Conservation (phyloP, 805 yeast species). For the Saccharomycopsis malanga region DNA sequence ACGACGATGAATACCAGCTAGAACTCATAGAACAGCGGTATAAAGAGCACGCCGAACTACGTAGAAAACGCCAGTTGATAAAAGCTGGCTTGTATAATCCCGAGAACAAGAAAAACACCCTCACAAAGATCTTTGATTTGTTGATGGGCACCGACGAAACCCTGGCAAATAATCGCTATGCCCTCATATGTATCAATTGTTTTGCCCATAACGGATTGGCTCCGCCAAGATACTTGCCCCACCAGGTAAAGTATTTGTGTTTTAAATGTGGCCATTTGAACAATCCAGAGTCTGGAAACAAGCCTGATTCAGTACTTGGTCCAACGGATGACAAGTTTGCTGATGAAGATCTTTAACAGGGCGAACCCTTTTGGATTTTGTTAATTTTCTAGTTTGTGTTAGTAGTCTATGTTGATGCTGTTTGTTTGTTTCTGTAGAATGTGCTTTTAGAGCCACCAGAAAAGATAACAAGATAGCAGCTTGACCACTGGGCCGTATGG, state of each 20-base stretch:
- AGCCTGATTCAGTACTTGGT: too few species aligned
- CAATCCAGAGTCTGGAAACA: conserved; percentile 4
- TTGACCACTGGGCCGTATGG: too few species aligned
- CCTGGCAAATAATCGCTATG: conserved; percentile 34
- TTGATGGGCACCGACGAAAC: conserved; percentile 33
- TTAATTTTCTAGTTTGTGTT: too few species aligned
- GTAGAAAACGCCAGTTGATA: conserved; percentile 13
- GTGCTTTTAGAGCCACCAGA: too few species aligned
- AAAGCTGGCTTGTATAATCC: conserved; percentile 12
- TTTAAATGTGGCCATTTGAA: conserved; percentile 32
- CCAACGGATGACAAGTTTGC: too few species aligned
- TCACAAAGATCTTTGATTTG: conserved; percentile 7
- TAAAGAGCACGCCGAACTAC: conserved; percentile 12
- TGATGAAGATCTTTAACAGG: too few species aligned
- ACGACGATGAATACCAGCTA: conserved; percentile 14
- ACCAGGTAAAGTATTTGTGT: conserved; percentile 33
- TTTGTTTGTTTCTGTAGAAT: too few species aligned
- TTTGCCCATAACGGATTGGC: conserved; percentile 42
- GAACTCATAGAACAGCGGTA: conserved; percentile 10
- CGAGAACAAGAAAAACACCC: conserved; percentile 2
- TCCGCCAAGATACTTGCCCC: conserved; percentile 37
- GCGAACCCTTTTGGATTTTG: too few species aligned
- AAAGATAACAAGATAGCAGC: too few species aligned
- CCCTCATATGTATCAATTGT: conserved; percentile 38
- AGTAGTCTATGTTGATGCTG: too few species aligned